Evolutionary conservation across 495 filamentous ascomycete genomes (phyloP).

Genomic region (Aspergillus heteromorphus): DNA sequence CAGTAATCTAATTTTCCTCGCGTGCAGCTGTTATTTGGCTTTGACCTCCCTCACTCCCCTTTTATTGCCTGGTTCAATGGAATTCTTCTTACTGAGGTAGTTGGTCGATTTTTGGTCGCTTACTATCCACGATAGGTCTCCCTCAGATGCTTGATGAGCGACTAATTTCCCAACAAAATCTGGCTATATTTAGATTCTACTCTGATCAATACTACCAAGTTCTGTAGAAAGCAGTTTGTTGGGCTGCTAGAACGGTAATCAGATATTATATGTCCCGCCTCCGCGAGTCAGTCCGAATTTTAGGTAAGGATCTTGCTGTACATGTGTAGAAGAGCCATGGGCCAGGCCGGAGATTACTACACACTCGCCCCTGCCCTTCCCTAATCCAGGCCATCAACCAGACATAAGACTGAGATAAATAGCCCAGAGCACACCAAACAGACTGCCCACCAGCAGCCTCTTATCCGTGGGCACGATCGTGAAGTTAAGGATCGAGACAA

Average conservation of each 20-base stretch:
- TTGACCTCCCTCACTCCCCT: neutral
- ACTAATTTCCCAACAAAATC: too few species aligned
- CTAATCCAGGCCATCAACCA: constrained; percentile 7
- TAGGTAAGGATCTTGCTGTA: too few species aligned
- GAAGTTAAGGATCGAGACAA: constrained; percentile 70
- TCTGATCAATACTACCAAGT: too few species aligned
- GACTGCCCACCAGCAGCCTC: constrained; percentile 61
- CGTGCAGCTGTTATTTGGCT: neutral
- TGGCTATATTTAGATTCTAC: too few species aligned
- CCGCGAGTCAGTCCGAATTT: too few species aligned
- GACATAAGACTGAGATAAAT: constrained; percentile 69
- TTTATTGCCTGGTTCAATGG: neutral
- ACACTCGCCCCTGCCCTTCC: neutral
- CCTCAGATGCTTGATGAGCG: too few species aligned
- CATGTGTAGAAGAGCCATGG: too few species aligned
- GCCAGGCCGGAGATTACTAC: too few species aligned
- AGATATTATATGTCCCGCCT: too few species aligned
- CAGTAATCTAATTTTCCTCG: neutral
- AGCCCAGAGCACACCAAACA: constrained; percentile 76
- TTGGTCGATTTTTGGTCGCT: neutral
- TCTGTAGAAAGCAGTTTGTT: too few species aligned
- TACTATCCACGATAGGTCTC: neutral
- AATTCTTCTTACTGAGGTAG: neutral
- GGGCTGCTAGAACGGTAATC: too few species aligned
- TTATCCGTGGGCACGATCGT: constrained; percentile 65